A percentile compares a stretch with the other conserved stretches of the same genome.
Conservation (phyloP, 192 early-diverging fungal genomes). For the Coemansia sp. region DNA sequence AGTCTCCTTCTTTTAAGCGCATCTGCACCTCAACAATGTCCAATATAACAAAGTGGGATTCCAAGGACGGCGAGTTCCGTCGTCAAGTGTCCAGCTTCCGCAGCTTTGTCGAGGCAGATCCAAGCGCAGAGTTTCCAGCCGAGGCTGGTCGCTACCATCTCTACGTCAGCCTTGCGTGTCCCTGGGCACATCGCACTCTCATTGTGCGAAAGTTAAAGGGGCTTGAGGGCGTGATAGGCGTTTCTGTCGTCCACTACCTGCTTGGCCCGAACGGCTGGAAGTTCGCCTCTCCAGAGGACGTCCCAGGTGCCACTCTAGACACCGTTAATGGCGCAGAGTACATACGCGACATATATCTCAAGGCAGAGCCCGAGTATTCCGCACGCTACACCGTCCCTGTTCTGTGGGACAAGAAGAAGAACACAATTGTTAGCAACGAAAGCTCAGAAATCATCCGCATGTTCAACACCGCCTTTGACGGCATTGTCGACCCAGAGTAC, state of each 20-base stretch:
- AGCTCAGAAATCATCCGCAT: conserved; percentile 94
- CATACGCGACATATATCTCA: conserved; percentile 88
- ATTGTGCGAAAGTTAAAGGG: conserved; percentile 91
- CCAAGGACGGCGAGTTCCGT: conserved; percentile 77
- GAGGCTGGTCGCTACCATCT: conserved; percentile 82
- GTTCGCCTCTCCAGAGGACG: conserved; percentile 69
- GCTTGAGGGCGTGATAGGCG: conserved; percentile 75
- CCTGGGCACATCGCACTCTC: conserved; percentile 84
- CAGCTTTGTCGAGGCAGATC: conserved; percentile 55
- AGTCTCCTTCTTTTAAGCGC: too few species aligned
- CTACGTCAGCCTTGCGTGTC: conserved; percentile 69
- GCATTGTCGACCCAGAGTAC: conserved; percentile 61
- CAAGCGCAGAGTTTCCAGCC: conserved; percentile 67
- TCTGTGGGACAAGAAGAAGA: conserved; percentile 92
- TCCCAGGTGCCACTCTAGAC: conserved; percentile 77
- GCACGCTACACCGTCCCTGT: conserved; percentile 89
- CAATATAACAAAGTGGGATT: conserved; percentile 60
- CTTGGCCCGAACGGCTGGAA: conserved; percentile 82
- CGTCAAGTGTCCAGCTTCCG: conserved; percentile 76
- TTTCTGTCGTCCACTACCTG: conserved; percentile 85
- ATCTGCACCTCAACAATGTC: conserved; percentile 2
- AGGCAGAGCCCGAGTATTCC: conserved; percentile 76
- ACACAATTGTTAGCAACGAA: conserved; percentile 97
- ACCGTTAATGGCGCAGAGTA: conserved; percentile 71
- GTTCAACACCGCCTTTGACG: conserved; percentile 88